These are phyloP conservation scores for Alternaria alternata DNA, from an alignment of 2,329 filamentous ascomycete genomes.

Conservation along the genomic window DNA sequence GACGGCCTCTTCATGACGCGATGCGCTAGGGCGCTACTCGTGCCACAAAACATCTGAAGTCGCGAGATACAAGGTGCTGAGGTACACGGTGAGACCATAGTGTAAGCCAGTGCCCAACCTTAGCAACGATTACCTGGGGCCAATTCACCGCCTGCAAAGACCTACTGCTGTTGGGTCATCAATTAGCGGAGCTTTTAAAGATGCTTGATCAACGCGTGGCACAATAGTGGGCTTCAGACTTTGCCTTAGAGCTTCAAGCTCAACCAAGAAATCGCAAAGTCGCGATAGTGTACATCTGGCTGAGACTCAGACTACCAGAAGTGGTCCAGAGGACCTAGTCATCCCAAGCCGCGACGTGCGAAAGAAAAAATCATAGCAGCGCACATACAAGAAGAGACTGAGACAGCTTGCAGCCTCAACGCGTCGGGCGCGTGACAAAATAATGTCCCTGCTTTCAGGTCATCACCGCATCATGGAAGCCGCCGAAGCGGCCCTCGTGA, in stretches of 20 bases:
- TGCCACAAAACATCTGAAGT: neutral
- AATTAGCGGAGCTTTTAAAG: slow-evolving; percentile 18
- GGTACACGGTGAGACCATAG: neutral
- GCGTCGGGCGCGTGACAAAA: slow-evolving; percentile 40
- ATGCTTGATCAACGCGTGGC: neutral
- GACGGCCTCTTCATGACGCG: neutral
- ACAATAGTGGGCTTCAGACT: slow-evolving; percentile 38
- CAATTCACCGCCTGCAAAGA: neutral
- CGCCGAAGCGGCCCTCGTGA: slow-evolving; percentile 71
- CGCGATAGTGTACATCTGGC: slow-evolving; percentile 46
- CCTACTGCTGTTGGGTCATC: neutral
- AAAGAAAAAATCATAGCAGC: slow-evolving; percentile 20
- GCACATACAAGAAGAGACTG: slow-evolving; percentile 28
- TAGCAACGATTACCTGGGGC: neutral
- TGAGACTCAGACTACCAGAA: slow-evolving; percentile 52
- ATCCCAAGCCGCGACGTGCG: slow-evolving; percentile 32
- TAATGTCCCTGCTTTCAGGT: slow-evolving; percentile 71
- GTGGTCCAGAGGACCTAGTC: slow-evolving; percentile 45
- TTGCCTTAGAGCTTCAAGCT: slow-evolving; percentile 48
- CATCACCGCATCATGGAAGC: slow-evolving; percentile 73
- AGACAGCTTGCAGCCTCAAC: slow-evolving; percentile 23
- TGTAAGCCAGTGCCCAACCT: slow-evolving; percentile 2
- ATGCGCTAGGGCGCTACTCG: neutral
- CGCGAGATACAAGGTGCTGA: neutral
- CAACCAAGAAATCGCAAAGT: slow-evolving; percentile 44